phyloP scores from a whole-genome alignment of 2,329 filamentous ascomycete species.

The Monosporascus sp. region DNA sequence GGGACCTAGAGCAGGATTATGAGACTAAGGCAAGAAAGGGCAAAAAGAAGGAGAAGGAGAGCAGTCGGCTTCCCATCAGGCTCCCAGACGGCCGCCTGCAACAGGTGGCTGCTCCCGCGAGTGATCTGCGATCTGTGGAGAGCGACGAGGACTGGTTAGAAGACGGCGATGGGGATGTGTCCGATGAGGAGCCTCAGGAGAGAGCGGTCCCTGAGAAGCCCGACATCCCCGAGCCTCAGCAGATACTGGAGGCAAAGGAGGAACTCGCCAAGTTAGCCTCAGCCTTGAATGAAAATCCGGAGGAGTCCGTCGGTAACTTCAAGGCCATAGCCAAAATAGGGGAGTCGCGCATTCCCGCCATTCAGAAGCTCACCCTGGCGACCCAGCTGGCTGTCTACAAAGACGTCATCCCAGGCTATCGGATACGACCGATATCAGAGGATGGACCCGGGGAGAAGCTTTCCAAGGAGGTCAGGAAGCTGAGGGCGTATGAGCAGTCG shows the following conservation, averaged over 20 bases:
- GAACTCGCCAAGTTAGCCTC: constrained; percentile 80
- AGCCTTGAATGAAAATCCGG: constrained; percentile 83
- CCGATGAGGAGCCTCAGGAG: constrained; percentile 33
- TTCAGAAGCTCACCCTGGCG: constrained; percentile 80
- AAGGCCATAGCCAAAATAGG: constrained; percentile 72
- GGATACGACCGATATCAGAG: constrained; percentile 77
- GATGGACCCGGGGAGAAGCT: constrained; percentile 72
- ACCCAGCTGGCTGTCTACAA: constrained; percentile 90
- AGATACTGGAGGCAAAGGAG: constrained; percentile 84
- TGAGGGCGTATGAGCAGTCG: constrained; percentile 82
- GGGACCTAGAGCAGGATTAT: constrained; percentile 91
- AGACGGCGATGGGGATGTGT: constrained; percentile 51
- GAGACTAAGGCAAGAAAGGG: constrained; percentile 72
- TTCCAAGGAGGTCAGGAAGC: constrained; percentile 82
- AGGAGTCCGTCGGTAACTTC: constrained; percentile 79
- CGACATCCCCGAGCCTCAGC: constrained; percentile 67
- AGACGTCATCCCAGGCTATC: constrained; percentile 92
- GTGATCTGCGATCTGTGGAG: constrained; percentile 53
- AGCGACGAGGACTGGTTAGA: constrained; percentile 62
- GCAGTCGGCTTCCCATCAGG: constrained; percentile 77
- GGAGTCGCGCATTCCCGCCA: constrained; percentile 61
- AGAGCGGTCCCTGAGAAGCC: constrained; percentile 46
- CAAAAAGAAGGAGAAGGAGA: constrained; percentile 65
- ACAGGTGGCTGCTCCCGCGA: constrained; percentile 49
- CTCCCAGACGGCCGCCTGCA: constrained; percentile 72